Evolutionary conservation across 169 alveolate species (phyloP), one percentile per base, ranked within the genome.

Genomic region (Plasmodium chabaudi): DNA sequence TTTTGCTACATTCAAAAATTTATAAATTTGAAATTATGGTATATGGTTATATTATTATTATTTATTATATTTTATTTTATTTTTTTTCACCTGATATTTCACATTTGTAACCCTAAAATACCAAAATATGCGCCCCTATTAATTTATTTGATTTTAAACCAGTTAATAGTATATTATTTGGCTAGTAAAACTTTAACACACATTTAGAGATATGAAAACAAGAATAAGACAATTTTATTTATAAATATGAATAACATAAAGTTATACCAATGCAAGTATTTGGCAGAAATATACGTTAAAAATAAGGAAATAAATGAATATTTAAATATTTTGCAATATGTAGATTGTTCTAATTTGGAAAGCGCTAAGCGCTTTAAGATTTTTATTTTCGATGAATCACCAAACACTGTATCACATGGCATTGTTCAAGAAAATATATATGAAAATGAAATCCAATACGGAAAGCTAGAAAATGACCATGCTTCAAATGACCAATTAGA

Each of bases 231-330:
- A 13, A 3, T 51, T 51, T 51, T 23, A 9, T 34, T 19, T 61
- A 5, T 34, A 25, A 69, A 49, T 46, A 77, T 77, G 88, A 77
- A 63, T 56, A 51, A 46, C 49, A 27, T 77, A 19, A 77, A 77
- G 77, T 12, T 77, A 25, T 77, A 77, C 47, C 49, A 68, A 10
- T 77, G 88, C 72, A 77, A 64, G n/a, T 6, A 21, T 23, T 53
- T 77, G 17, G 51, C 88, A 39, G 61, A 77, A 27, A 42, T 77
- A 13, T 77, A 64, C 65, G 79, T 55, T 17, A 49, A 77, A 65
- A 57, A 77, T 77, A 77, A 77, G 57, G 88, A 77, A 63, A 63
- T 77, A 23, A 53, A 63, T 51, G 88, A 77, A 64, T 77, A 77
- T 27, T 49, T 77, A 53, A 77, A 49, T 51, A 69, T 77, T 57